A percentile compares a stretch with the other conserved stretches of the same genome.
These are phyloP conservation scores for Phytophthora ramorum DNA, from an alignment of 352 stramenopile species.

Conservation along the genomic window DNA sequence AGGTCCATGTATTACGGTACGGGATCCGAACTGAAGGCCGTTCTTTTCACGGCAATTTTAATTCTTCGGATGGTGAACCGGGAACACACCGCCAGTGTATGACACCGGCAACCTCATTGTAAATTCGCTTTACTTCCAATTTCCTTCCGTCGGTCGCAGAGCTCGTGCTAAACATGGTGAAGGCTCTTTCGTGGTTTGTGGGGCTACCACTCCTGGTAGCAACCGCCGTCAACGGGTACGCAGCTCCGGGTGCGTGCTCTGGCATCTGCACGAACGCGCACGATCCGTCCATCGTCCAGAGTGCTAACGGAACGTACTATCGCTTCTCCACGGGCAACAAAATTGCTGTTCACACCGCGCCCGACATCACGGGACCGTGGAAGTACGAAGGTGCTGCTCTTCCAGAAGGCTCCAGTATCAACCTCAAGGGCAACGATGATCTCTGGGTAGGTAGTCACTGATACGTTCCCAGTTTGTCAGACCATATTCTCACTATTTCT, in stretches of 20 bases:
- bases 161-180: constrained; percentile 9
- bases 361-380: constrained; percentile 46
- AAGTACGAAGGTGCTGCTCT: constrained; percentile 46
- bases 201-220: constrained; percentile 17
- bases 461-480: neutral
- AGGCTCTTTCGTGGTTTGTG: constrained; percentile 9
- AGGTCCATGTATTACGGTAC: too few relatives aligned
- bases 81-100: too few relatives aligned
- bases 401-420: constrained; percentile 48
- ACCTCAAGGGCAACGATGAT: constrained; percentile 46
- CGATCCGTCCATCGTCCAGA: constrained; percentile 48
- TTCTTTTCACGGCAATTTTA: neutral
- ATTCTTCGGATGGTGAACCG: neutral
- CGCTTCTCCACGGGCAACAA: constrained; percentile 52
- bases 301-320: constrained; percentile 51
- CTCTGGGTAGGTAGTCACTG: constrained; percentile 37
- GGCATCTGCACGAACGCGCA: constrained; percentile 43
- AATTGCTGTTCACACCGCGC: constrained; percentile 49
- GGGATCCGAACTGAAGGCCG: too few relatives aligned
- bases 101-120: neutral
- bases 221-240: constrained; percentile 22
- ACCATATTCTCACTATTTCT: neutral
- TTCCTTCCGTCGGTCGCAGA: neutral
- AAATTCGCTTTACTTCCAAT: constrained; percentile 7
- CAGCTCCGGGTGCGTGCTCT: constrained; percentile 18